These are phyloP conservation scores for Sungouiozyma intestinalis DNA, from an alignment of 805 yeast genomes.

Conservation along the genomic window DNA sequence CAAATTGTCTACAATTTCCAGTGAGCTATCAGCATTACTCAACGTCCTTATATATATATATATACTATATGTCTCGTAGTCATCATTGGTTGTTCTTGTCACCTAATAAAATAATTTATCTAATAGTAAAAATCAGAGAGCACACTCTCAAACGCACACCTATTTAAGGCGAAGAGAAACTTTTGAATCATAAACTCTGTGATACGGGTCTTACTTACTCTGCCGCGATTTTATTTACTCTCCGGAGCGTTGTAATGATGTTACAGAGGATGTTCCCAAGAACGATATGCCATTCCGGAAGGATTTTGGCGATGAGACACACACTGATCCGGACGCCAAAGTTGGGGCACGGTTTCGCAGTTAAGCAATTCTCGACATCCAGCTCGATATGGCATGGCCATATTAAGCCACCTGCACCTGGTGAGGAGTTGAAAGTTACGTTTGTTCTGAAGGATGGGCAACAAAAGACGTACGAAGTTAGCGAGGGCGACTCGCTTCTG, in stretches of 20 bases:
- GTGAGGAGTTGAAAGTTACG: conserved; percentile 81
- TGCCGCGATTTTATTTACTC: too few relatives aligned
- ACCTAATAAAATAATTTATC: too few relatives aligned
- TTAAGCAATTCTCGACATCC: conserved; percentile 17
- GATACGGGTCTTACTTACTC: too few relatives aligned
- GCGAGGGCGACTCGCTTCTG: conserved; percentile 82
- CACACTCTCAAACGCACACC: too few relatives aligned
- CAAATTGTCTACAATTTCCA: neutral
- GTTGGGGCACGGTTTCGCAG: neutral
- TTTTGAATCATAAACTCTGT: too few relatives aligned
- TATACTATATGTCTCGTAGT: too few relatives aligned
- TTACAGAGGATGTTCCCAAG: neutral
- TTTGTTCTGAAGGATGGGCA: conserved; percentile 87
- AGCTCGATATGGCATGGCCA: conserved; percentile 56
- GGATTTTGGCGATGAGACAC: neutral
- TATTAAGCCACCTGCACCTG: conserved; percentile 80
- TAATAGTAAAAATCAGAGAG: too few relatives aligned
- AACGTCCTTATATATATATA: too few relatives aligned
- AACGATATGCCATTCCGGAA: neutral
- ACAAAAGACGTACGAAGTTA: conserved; percentile 72
- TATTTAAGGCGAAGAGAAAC: too few relatives aligned
- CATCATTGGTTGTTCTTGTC: too few relatives aligned
- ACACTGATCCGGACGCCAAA: neutral
- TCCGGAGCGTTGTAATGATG: neutral
- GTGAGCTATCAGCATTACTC: too few relatives aligned